Base-by-base conservation (phyloP, 495 filamentous ascomycete species). In the Mytilinidion resinicola region DNA sequence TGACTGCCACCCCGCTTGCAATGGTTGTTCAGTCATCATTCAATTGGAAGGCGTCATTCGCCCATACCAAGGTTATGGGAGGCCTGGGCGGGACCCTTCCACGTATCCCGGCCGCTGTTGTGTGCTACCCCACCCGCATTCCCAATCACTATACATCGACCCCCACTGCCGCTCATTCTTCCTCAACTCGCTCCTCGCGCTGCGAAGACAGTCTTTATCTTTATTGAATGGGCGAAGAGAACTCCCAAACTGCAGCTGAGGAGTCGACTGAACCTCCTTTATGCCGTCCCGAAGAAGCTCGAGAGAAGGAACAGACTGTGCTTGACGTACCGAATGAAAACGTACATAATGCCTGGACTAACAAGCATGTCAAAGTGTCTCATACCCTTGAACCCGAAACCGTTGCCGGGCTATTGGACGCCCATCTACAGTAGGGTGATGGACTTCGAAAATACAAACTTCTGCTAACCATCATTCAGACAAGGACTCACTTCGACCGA, bases 141-240 rank as follows among this genome's bases (percentile, higher is more conserved):
- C 25, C 14, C 53, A 35, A 38, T 44, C 37, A 55, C 55, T 57
- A 57, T 35, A 25, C 61, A 62, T 61, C 61, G 57, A 55, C 57
- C 46, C 52, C 17, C 50, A 10, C 25, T 50, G 46, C 39, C 38
- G 41, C 39, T 12, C 34, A 25, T 68, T 64, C 9, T 75, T 63
- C 65, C 70, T 67, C 56, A 63, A 65, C 39, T 65, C 61, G 17
- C 36, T 60, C 38, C 15, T 35, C 56, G 46, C 55, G 58, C 57
- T 56, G 61, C 37, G 34, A 53, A 35, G 34, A 43, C 51, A 12
- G 51, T 47, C 20, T 51, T 25, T 54, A 60, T 62, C 43, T 43
- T 30, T 56, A 60, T 62, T 66, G 63, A 66, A 66, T 66, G 63
- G 63, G 63, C 63, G 56, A 62, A 66, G 60, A 57, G 53, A 55